Base-by-base conservation (phyloP, 2,329 filamentous ascomycete genomes). In the Claviceps capensis region DNA sequence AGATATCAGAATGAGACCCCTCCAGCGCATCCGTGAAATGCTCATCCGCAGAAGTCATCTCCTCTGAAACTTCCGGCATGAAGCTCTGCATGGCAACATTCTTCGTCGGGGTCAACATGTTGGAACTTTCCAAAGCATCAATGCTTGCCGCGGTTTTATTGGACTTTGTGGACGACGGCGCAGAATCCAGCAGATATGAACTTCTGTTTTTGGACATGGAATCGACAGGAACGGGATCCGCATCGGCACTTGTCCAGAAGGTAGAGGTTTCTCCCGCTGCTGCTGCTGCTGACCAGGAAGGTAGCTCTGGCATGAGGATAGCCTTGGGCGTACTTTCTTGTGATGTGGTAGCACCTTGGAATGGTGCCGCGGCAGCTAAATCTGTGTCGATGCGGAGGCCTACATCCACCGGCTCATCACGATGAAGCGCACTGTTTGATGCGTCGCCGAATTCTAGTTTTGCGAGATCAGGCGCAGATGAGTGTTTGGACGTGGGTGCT, bases 281-380 rank as follows among this genome's bases (percentile, higher is more conserved):
- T 34, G 30, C 4, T 37, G 50, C 16, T 16, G 53, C 34, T 54
- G 62, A 38, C n/a, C 54, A 43, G 23, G 43, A 49, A 7, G 62
- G 63, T 13, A 68, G 56, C 43, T 62, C 60, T 9, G 63, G 65
- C 52, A 55, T 62, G n/a, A 57, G 52, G 17, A 72, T 74, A 4
- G 82, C 82, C 55, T 80, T 86, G 1, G 86, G 85, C 1, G 85
- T 89, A 0, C 77, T 75, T 60, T 87, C 79, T 57, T 81, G 72
- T 5, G 83, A 86, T 45, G 74, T 82, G 8, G 81, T 67, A 30
- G 76, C 62, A 48, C 82, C 77, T 8, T 68, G 60, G 9, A 64
- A 60, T 4, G 67, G 62, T 1, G 61, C 57, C 19, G 65, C 51
- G 16, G 65, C 57, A 11, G 61, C 54, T 23, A 63, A 22, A 22